These are phyloP conservation scores for Leccinum sublutescens DNA, from an alignment of 768 basidiomycete genomes.

Conservation along the genomic window DNA sequence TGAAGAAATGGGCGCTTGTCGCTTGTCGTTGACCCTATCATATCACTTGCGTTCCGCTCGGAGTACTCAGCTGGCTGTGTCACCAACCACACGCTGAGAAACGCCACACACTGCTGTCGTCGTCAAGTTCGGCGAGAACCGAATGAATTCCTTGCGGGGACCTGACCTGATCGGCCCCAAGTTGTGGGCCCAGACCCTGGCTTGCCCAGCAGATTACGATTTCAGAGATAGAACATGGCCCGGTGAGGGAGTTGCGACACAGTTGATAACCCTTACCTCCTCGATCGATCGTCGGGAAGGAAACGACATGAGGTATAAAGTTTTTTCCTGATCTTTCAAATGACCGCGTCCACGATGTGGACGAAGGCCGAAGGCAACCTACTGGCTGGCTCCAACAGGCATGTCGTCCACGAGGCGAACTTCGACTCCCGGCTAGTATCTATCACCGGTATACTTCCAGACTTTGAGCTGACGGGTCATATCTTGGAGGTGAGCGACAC, in stretches of 20 bases:
- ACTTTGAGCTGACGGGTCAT: not conserved
- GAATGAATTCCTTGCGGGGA: not conserved
- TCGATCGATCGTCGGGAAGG: slow-evolving; percentile 9
- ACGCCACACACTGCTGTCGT: not conserved
- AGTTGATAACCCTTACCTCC: not conserved
- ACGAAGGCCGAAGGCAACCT: not conserved
- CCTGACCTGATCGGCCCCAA: not conserved
- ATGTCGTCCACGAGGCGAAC: slow-evolving; percentile 17
- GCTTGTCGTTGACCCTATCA: not conserved
- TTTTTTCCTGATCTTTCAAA: not conserved
- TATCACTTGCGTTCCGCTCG: not conserved
- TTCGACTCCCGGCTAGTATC: not conserved
- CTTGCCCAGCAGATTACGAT: not conserved
- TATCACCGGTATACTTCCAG: not conserved
- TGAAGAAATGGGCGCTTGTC: not conserved
- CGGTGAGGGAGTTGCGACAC: not conserved
- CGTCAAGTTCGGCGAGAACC: not conserved
- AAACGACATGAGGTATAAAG: slow-evolving; percentile 12
- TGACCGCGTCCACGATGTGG: slow-evolving; percentile 1
- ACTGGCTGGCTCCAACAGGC: slow-evolving; percentile 4
- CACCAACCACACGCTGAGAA: not conserved
- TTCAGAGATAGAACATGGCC: not conserved
- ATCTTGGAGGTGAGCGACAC: not conserved
- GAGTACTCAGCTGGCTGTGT: not conserved
- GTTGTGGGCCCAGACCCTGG: not conserved